Evolutionary conservation across 805 yeast genomes (phyloP), one percentile per base, ranked within the genome.

Genomic region (Saccharomyces mikatae): DNA sequence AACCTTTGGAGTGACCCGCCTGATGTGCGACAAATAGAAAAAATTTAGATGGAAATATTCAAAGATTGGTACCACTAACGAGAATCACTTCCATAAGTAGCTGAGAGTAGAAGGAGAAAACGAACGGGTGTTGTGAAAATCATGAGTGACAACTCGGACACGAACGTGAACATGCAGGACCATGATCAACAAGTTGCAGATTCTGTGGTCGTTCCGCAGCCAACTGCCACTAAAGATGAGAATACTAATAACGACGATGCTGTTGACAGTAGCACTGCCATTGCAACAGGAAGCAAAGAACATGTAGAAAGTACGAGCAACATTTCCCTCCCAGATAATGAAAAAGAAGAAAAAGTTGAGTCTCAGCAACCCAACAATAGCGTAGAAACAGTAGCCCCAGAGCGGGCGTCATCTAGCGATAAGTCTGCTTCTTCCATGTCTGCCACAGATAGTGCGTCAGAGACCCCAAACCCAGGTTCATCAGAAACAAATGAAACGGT

Each of bases 401-500:
- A 36, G 11, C 44, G 17, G 44, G 44, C 24, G 8, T 21, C 44
- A n/a, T n/a, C 11, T 11, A 36, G 44, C 4, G 9, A 32, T 21
- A 6, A n/a, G 21, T 17, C n/a, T 31, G 36, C 36, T 31, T 31
- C n/a, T 13, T 6, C 36, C 6, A n/a, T n/a, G 2, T 36, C 44
- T 17, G 22, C 24, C 17, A 36, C 24, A n/a, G 44, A 36, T 17
- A 22, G 9, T 36, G 44, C 24, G 13, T 10, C 22, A 36, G 24
- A 3, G 17, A 36, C 44, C 17, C 17, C 24, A 9, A 17, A 17
- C 17, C 2, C 44, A 6, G 44, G 8, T 36, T 17, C 44, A 36
- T 36, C 44, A 36, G 29, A 31, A 17, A 3, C 46, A 17, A 55
- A 48, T 13, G 56, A 56, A 22, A 60, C 53, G 6, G 30, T 41